These are phyloP conservation scores for Sanguinoderma infundibulare DNA, from an alignment of 1,284 basidiomycete genomes.

Conservation along the genomic window DNA sequence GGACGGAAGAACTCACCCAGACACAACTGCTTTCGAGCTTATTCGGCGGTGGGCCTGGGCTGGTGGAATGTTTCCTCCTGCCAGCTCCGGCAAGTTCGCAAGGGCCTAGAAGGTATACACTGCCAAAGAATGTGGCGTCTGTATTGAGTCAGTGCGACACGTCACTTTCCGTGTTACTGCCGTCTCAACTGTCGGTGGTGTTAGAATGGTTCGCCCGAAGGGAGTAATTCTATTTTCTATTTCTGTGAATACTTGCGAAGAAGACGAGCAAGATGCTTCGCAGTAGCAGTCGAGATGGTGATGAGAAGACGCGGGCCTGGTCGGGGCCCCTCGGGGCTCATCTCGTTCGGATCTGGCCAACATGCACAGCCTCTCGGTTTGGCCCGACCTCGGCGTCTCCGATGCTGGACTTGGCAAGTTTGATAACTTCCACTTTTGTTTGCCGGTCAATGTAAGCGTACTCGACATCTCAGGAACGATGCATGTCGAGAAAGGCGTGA, in stretches of 20 bases:
- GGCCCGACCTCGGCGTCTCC: no score
- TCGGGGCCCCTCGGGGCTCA: constrained; percentile 5
- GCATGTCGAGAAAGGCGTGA: no score
- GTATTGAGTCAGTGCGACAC: not conserved
- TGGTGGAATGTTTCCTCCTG: constrained; percentile 5
- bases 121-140: constrained; percentile 11
- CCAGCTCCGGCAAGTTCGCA: not conserved
- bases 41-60: constrained; percentile 11
- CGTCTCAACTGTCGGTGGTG: not conserved
- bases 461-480: no score
- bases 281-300: no score
- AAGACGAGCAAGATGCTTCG: not conserved
- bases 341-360: constrained; percentile 11
- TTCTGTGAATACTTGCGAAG: no score
- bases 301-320: no score
- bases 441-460: no score
- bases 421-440: no score
- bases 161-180: not conserved
- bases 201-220: not conserved
- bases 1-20: constrained; percentile 14
- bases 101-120: constrained; percentile 1
- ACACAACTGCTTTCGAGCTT: constrained; percentile 7
- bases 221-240: no score
- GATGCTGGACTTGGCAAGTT: no score
- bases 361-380: constrained; percentile 3